Percentiles rank a stretch among this genome's conserved stretches.
phyloP scores from a whole-genome alignment of 2,329 filamentous ascomycete genomes.

The Aspergillus vadensis region DNA sequence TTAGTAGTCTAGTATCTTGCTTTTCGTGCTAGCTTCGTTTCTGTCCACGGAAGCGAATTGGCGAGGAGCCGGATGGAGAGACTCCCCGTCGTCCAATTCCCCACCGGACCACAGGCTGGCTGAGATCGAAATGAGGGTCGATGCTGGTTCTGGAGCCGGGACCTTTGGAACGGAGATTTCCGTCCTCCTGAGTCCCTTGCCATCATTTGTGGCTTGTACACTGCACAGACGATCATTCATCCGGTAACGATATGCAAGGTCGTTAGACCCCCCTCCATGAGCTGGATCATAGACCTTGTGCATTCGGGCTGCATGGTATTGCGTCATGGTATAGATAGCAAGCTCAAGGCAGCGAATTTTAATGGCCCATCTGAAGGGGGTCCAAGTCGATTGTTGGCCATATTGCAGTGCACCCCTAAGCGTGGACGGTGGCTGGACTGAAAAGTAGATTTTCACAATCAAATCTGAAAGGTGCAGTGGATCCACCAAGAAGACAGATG shows the following conservation, averaged over 20 bases:
- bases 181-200: background rate
- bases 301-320: background rate
- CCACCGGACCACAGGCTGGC: background rate
- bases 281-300: background rate
- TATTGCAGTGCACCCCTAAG: background rate
- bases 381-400: background rate
- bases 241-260: background rate
- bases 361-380: background rate
- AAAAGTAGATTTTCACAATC: background rate
- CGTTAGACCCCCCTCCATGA: background rate
- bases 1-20: background rate
- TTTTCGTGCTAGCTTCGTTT: background rate
- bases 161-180: background rate
- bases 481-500: background rate
- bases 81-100: slow-evolving; percentile 1
- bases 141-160: slow-evolving; percentile 3
- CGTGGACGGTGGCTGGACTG: background rate
- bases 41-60: background rate
- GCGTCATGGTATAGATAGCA: background rate
- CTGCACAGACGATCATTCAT: background rate
- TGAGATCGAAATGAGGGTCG: slow-evolving; percentile 8
- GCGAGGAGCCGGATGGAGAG: background rate
- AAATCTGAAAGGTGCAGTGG: background rate
- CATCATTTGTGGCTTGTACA: background rate
- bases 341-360: background rate